phyloP scores from a whole-genome alignment of 2,329 filamentous ascomycete species.

The Stachybotrys elegans region DNA sequence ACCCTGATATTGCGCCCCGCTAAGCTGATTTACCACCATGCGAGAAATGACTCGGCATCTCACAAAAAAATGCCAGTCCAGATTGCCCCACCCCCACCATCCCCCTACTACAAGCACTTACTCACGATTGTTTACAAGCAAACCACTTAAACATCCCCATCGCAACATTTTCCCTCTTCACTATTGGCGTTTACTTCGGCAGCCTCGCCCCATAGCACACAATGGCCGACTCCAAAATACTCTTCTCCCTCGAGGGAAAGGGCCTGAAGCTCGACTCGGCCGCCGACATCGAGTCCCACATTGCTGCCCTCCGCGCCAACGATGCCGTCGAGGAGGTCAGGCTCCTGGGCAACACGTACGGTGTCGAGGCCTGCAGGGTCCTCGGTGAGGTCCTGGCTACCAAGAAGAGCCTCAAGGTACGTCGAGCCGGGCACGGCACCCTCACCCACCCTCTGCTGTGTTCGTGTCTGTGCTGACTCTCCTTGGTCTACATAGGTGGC shows the following conservation, averaged over 20 bases:
- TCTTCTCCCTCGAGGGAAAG: conserved; percentile 89
- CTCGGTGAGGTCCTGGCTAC: conserved; percentile 78
- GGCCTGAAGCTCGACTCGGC: conserved; percentile 88
- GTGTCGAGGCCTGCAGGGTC: conserved; percentile 79
- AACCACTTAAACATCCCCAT: too few species aligned
- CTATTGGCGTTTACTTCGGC: too few species aligned
- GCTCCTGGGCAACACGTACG: conserved; percentile 87
- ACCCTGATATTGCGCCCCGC: too few species aligned
- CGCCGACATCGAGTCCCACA: conserved; percentile 79
- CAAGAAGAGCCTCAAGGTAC: conserved; percentile 74
- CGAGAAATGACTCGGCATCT: too few species aligned
- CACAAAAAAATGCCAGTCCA: too few species aligned
- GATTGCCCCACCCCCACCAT: too few species aligned
- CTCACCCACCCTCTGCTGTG: conserved; percentile 1
- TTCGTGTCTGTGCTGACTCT: background rate
- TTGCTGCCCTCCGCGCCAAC: conserved; percentile 67
- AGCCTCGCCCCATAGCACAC: too few species aligned
- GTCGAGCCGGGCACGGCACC: background rate
- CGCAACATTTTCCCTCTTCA: too few species aligned
- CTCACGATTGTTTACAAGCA: too few species aligned
- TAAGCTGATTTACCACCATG: too few species aligned
- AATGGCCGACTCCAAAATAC: conserved; percentile 42
- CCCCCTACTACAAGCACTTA: too few species aligned
- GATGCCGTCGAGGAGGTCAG: conserved; percentile 78
- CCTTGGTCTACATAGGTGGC: conserved; percentile 49